Conservation (phyloP, 139 green algal species). For the Tetraselmis chui region DNA sequence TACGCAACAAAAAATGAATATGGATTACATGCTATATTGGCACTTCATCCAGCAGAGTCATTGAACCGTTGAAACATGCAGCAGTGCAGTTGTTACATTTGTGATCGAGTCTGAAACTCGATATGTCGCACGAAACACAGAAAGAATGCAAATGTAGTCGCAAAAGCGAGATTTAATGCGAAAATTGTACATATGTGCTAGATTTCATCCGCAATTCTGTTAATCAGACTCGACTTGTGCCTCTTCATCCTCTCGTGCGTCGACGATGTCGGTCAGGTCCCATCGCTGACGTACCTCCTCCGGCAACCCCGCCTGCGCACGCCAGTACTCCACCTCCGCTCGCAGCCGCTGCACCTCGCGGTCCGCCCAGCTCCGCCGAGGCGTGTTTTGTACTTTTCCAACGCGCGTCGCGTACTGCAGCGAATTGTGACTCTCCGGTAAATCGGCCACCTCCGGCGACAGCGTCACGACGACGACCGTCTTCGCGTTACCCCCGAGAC, state of each 20-base stretch:
- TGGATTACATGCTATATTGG: too few relatives aligned
- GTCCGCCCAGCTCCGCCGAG: not conserved
- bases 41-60: too few relatives aligned
- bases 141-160: too few relatives aligned
- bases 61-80: too few relatives aligned
- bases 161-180: too few relatives aligned
- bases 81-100: too few relatives aligned
- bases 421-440: slow-evolving; percentile 2
- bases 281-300: not conserved
- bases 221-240: too few relatives aligned
- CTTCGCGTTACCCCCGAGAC: slow-evolving; percentile 25
- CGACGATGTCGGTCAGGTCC: not conserved
- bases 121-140: too few relatives aligned
- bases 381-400: slow-evolving; percentile 2
- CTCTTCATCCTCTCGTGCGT: not conserved
- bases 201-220: too few relatives aligned
- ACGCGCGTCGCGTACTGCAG: slow-evolving; percentile 17
- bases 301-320: not conserved
- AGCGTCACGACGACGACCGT: slow-evolving; percentile 22
- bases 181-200: too few relatives aligned
- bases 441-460: slow-evolving; percentile 6
- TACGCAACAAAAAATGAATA: too few relatives aligned
- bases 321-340: not conserved
- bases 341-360: not conserved
- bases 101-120: too few relatives aligned